These are phyloP conservation scores for Epichloe gansuensis DNA, from an alignment of 2,329 filamentous ascomycete species.

Conservation along the genomic window DNA sequence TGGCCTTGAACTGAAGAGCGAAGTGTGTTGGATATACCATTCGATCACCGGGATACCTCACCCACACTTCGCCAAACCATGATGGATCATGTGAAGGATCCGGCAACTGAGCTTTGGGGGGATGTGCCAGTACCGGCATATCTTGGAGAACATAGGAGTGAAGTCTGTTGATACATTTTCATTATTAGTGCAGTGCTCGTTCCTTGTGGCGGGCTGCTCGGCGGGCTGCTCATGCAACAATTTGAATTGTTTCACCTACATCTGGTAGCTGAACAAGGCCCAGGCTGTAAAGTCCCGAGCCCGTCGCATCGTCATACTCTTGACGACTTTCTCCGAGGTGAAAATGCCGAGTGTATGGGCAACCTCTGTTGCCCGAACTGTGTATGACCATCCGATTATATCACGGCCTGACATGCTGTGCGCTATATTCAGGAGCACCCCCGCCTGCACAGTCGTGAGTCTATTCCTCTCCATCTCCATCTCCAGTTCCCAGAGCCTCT, in stretches of 20 bases:
- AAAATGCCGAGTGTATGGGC: constrained; percentile 22
- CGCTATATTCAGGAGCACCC: constrained; percentile 18
- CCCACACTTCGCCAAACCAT: constrained; percentile 25
- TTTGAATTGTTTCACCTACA: constrained; percentile 9
- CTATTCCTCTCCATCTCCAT: too few species aligned
- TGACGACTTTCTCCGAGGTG: not conserved
- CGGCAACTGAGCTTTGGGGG: constrained; percentile 19
- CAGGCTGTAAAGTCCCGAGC: constrained; percentile 20
- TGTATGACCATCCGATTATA: constrained; percentile 23
- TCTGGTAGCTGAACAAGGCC: constrained; percentile 23
- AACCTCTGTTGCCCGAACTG: constrained; percentile 19
- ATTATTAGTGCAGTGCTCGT: too few species aligned
- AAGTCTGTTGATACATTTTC: constrained; percentile 8
- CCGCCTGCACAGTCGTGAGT: constrained; percentile 25
- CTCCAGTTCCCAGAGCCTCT: constrained; percentile 25
- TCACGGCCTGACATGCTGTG: constrained; percentile 24
- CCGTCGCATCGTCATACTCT: constrained; percentile 9
- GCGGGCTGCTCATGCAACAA: not conserved
- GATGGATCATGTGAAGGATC: constrained; percentile 10
- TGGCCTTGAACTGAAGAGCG: constrained; percentile 18
- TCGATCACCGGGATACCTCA: constrained; percentile 20
- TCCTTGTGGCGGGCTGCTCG: too few species aligned
- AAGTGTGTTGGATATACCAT: constrained; percentile 13
- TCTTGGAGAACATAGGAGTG: constrained; percentile 14
- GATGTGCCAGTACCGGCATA: constrained; percentile 16